Evolutionary conservation across 2,329 filamentous ascomycete species (phyloP).

Genomic region (Pestalotiopsis sp.): DNA sequence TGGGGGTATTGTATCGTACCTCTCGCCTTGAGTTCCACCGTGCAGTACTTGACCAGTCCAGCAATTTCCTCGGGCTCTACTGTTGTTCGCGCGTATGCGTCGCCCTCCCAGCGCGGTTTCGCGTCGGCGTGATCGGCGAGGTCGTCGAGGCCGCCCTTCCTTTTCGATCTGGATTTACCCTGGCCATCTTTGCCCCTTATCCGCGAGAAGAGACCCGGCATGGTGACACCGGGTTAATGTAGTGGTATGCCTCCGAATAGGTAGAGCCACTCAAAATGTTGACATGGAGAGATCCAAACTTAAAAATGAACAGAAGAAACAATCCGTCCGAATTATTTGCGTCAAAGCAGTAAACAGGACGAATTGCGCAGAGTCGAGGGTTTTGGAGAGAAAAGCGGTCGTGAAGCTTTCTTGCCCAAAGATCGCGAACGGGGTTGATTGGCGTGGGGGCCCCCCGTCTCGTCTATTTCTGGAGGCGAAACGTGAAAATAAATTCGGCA

Average conservation of each 20-base stretch:
- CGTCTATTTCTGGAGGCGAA: background rate
- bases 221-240: slow-evolving; percentile 32
- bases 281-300: slow-evolving; percentile 2
- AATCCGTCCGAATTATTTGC: background rate
- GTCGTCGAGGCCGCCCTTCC: slow-evolving; percentile 58
- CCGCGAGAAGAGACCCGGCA: slow-evolving; percentile 63
- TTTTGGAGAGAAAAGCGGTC: background rate
- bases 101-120: slow-evolving; percentile 77
- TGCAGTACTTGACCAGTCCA: slow-evolving; percentile 83
- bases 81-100: slow-evolving; percentile 81
- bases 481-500: background rate
- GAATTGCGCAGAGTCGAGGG: background rate
- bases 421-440: background rate
- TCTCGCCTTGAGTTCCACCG: slow-evolving; percentile 89
- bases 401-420: background rate
- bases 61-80: slow-evolving; percentile 90
- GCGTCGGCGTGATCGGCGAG: slow-evolving; percentile 55
- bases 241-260: background rate
- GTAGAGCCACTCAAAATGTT: background rate
- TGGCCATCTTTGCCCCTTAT: slow-evolving; percentile 77
- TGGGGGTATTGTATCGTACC: slow-evolving; percentile 61
- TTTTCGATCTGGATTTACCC: slow-evolving; percentile 63
- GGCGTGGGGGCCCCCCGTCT: background rate
- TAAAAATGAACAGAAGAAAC: background rate
- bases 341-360: background rate